phyloP scores from a whole-genome alignment of 2,329 filamentous ascomycete genomes.

The Neonectria punicea region DNA sequence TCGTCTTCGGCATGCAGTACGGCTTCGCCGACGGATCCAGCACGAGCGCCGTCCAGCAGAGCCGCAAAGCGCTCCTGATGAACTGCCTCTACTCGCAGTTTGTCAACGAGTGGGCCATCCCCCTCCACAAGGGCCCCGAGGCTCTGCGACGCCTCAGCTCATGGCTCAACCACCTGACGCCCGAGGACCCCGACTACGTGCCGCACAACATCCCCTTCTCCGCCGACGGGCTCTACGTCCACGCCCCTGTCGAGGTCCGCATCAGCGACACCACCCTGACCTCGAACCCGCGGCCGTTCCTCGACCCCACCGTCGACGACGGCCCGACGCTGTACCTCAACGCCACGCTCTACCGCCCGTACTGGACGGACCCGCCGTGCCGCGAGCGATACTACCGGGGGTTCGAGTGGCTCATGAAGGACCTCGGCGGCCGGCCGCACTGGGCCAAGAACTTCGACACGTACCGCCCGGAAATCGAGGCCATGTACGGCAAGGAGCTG shows the following conservation, averaged over 20 bases:
- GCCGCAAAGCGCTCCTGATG: conserved; percentile 85
- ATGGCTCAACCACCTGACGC: conserved; percentile 76
- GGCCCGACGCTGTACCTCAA: conserved; percentile 89
- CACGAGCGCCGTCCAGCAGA: conserved; percentile 81
- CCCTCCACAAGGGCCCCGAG: conserved; percentile 86
- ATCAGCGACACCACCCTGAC: conserved; percentile 74
- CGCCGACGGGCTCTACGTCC: conserved; percentile 82
- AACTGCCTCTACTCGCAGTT: conserved; percentile 99
- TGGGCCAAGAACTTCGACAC: conserved; percentile 92
- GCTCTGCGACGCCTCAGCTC: conserved; percentile 83
- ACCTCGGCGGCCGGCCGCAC: conserved; percentile 83
- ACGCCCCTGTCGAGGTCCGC: conserved; percentile 92
- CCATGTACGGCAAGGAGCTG: conserved; percentile 76
- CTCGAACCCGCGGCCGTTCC: conserved; percentile 53
- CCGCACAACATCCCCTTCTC: conserved; percentile 80
- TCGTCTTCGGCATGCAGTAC: conserved; percentile 97
- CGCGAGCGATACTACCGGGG: conserved; percentile 83
- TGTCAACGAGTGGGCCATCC: conserved; percentile 98
- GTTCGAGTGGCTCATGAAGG: conserved; percentile 91
- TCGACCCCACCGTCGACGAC: conserved; percentile 76
- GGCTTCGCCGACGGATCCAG: conserved; percentile 79
- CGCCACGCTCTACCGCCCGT: conserved; percentile 88
- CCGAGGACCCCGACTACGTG: conserved; percentile 73
- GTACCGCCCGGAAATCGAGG: conserved; percentile 68
- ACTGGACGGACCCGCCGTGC: conserved; percentile 80